Evolutionary conservation across 179 eudicot species (phyloP).

Genomic region (Carnegiea gigantea): DNA sequence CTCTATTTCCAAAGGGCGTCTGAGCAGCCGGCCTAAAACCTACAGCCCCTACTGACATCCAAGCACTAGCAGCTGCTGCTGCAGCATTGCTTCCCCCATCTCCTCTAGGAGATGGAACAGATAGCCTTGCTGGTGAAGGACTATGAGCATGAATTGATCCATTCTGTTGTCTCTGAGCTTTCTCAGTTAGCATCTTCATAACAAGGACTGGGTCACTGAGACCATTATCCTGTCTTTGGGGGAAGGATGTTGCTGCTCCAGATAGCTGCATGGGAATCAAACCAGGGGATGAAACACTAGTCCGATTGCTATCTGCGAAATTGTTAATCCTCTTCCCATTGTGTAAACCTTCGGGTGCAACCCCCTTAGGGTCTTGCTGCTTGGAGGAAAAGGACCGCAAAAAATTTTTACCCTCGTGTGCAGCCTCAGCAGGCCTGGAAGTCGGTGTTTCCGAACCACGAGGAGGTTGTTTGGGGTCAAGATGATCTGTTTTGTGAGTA

Average conservation of each 20-base stretch:
- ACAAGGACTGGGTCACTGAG: conserved; percentile 83
- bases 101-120: conserved; percentile 43
- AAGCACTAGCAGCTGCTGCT: conserved; percentile 69
- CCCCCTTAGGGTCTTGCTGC: conserved; percentile 36
- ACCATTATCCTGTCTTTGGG: conserved; percentile 61
- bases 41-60: conserved; percentile 82
- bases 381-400: conserved; percentile 35
- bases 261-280: conserved; percentile 25
- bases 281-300: conserved; percentile 32
- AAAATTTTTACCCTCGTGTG: conserved; percentile 36
- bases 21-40: conserved; percentile 52
- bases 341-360: conserved; percentile 37
- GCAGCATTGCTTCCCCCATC: conserved; percentile 62
- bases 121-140: conserved; percentile 29
- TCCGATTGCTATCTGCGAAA: conserved; percentile 37
- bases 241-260: conserved; percentile 33
- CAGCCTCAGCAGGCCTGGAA: conserved; percentile 35
- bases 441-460: conserved; percentile 31
- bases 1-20: conserved; percentile 37
- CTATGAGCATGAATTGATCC: conserved; percentile 31
- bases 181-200: conserved; percentile 76
- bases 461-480: conserved; percentile 35
- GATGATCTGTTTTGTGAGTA: conserved; percentile 34
- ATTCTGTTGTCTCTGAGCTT: conserved; percentile 64
- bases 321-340: conserved; percentile 41